Evolutionary conservation across 176 grass and related monocot genomes (phyloP).

Genomic region (Calamus simplicifolius): DNA sequence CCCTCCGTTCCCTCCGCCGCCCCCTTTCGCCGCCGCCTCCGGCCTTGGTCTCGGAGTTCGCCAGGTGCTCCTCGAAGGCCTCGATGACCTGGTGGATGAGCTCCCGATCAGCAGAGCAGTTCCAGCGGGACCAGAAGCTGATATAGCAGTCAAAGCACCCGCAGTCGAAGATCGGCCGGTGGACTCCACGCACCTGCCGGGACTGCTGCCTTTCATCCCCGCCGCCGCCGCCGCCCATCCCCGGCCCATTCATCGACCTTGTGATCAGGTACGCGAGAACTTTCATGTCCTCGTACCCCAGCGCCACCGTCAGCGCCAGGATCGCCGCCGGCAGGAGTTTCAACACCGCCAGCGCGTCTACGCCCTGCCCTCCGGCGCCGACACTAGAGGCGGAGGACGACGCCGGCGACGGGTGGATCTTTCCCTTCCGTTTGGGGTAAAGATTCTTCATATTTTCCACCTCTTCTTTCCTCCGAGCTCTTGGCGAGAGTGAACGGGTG

Average conservation of each 20-base stretch:
- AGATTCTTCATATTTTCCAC: constrained; percentile 30
- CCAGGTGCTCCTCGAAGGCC: constrained; percentile 73
- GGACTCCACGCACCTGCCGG: constrained; percentile 10
- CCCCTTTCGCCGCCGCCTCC: not conserved
- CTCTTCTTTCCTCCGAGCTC: not conserved
- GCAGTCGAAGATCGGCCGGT: constrained; percentile 48
- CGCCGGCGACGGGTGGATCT: constrained; percentile 63
- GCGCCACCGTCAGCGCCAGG: constrained; percentile 28
- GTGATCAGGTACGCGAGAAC: constrained; percentile 66
- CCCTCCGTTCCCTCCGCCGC: constrained; percentile 13
- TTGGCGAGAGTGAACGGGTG: too few relatives aligned
- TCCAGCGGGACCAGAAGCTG: constrained; percentile 68
- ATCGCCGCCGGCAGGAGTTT: constrained; percentile 41
- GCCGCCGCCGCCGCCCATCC: not conserved
- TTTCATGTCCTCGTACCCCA: constrained; percentile 51
- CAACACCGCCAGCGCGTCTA: constrained; percentile 14
- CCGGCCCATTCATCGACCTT: constrained; percentile 41
- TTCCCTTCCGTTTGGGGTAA: constrained; percentile 46
- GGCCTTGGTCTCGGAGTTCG: constrained; percentile 14
- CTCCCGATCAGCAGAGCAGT: constrained; percentile 48
- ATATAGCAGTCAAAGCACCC: constrained; percentile 88
- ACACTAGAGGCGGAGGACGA: not conserved
- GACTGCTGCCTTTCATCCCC: constrained; percentile 3
- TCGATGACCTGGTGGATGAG: constrained; percentile 64
- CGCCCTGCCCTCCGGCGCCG: not conserved